phyloP scores from a whole-genome alignment of 2,329 filamentous ascomycete species.

The Hypoxylon sp. region DNA sequence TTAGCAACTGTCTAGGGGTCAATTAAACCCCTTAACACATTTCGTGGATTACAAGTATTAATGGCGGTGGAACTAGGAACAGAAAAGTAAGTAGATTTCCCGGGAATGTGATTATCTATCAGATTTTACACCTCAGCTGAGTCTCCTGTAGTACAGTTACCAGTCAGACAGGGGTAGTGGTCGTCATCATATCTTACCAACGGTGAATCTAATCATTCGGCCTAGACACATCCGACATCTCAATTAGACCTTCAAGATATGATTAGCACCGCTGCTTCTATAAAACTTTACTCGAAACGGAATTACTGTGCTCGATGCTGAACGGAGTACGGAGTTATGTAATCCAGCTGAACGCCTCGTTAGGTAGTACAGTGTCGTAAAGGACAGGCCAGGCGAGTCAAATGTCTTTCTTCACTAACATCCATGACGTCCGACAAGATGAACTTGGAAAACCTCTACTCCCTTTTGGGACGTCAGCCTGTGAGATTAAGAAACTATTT shows the following conservation, averaged over 20 bases:
- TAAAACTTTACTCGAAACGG: background rate
- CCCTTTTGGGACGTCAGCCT: background rate
- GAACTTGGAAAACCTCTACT: background rate
- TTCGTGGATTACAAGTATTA: background rate
- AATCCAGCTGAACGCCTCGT: background rate
- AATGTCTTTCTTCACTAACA: background rate
- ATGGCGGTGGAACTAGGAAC: background rate
- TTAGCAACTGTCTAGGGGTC: background rate
- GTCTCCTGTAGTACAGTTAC: slow-evolving; percentile 1
- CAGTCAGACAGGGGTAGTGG: background rate
- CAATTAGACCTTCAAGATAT: background rate
- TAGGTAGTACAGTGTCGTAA: background rate
- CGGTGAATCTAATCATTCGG: slow-evolving; percentile 14
- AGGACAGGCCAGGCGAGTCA: background rate
- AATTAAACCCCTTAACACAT: background rate
- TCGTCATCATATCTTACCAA: background rate
- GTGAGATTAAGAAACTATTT: background rate
- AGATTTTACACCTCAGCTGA: background rate
- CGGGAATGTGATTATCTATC: background rate
- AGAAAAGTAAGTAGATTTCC: background rate
- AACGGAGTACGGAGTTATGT: slow-evolving; percentile 24
- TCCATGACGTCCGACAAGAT: background rate
- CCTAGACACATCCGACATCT: background rate
- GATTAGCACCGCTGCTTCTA: background rate
- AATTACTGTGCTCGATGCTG: background rate